phyloP scores from a whole-genome alignment of 2,329 filamentous ascomycete species.

The Phyllosticta citriasiana region DNA sequence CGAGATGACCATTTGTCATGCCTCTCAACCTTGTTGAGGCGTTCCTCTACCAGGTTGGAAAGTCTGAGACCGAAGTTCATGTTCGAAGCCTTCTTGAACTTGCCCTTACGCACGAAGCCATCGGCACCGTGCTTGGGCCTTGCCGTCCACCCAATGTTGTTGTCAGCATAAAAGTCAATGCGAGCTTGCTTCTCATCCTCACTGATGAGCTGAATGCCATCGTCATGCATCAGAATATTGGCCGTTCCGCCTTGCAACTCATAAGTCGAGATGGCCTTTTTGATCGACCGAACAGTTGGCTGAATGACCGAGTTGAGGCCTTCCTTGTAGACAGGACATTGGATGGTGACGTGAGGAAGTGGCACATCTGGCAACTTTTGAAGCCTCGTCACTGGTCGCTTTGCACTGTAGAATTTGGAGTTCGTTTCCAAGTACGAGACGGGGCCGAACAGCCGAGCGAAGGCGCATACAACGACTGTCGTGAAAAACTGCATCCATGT shows the following conservation, averaged over 20 bases:
- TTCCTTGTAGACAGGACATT: constrained; percentile 84
- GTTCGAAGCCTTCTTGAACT: constrained; percentile 49
- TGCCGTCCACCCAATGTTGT: constrained; percentile 41
- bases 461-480: constrained; percentile 65
- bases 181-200: constrained; percentile 33
- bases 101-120: constrained; percentile 23
- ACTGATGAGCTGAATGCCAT: constrained; percentile 54
- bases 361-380: constrained; percentile 30
- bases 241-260: constrained; percentile 52
- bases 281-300: constrained; percentile 8
- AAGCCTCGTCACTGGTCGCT: constrained; percentile 52
- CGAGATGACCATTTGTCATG: constrained; percentile 23
- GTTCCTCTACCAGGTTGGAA: constrained; percentile 52
- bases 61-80: constrained; percentile 63
- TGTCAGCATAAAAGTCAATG: constrained; percentile 40
- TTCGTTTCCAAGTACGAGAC: constrained; percentile 63
- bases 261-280: constrained; percentile 45
- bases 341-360: constrained; percentile 63
- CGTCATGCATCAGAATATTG: constrained; percentile 59
- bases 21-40: constrained; percentile 34
- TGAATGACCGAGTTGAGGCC: constrained; percentile 49
- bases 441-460: constrained; percentile 67
- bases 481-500: constrained; percentile 53
- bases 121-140: constrained; percentile 33
- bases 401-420: constrained; percentile 73